Conservation (phyloP, 805 yeast genomes). For the Teunomyces lycoperdinae region DNA sequence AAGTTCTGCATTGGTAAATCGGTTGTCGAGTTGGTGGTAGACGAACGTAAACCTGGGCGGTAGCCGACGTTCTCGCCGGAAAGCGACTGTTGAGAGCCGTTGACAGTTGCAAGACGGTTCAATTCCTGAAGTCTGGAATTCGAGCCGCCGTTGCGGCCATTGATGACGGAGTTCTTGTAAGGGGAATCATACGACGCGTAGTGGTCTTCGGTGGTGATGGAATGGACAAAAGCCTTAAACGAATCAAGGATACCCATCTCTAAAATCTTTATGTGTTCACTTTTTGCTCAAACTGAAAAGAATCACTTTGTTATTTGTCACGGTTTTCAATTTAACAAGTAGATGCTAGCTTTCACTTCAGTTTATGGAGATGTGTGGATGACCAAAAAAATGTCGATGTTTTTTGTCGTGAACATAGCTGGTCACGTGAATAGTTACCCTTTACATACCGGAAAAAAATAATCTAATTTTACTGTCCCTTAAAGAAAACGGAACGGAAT, state of each 20-base stretch:
- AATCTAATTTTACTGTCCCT: too few relatives aligned
- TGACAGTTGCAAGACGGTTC: conserved; percentile 21
- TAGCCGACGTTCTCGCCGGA: conserved; percentile 29
- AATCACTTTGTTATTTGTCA: too few relatives aligned
- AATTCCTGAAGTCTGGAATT: conserved; percentile 37
- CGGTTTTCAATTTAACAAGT: too few relatives aligned
- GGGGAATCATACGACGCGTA: conserved; percentile 53
- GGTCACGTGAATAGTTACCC: background rate
- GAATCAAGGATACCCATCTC: conserved; percentile 27
- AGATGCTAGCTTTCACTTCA: too few relatives aligned
- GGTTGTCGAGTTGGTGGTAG: conserved; percentile 35
- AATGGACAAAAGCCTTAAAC: conserved; percentile 37
- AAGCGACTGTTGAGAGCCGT: conserved; percentile 29
- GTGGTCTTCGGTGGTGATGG: conserved; percentile 57
- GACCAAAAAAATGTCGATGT: background rate
- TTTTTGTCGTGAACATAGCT: background rate
- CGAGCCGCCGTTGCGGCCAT: conserved; percentile 15
- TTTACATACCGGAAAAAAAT: background rate
- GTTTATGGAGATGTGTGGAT: background rate
- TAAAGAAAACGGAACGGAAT: too few relatives aligned
- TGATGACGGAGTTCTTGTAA: conserved; percentile 21
- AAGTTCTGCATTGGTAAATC: conserved; percentile 29
- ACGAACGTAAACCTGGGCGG: conserved; percentile 44
- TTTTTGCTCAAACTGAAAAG: too few relatives aligned
- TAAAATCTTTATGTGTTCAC: too few relatives aligned